phyloP scores from a whole-genome alignment of 2,329 filamentous ascomycete genomes.

The Pyrenophora tritici-repentis region DNA sequence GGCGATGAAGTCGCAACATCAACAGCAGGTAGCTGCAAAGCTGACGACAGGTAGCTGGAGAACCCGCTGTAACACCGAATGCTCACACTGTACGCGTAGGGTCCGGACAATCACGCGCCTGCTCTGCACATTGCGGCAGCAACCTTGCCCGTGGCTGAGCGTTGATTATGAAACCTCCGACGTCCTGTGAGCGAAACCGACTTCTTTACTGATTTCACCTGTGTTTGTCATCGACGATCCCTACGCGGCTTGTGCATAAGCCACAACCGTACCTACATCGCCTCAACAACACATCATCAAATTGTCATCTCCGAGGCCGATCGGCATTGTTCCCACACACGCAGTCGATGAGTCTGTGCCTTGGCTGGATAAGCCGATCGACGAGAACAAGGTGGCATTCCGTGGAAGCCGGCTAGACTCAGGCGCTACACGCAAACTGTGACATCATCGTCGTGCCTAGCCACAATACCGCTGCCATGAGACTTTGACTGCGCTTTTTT shows the following conservation, averaged over 20 bases:
- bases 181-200: no score
- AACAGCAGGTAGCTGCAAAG: no score
- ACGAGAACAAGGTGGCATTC: constrained; percentile 12
- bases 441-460: constrained; percentile 19
- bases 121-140: neutral
- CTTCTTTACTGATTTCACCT: no score
- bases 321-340: neutral
- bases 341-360: constrained; percentile 3
- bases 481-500: constrained; percentile 8
- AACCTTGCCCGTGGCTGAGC: neutral
- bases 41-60: no score
- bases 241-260: constrained; percentile 1
- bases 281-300: constrained; percentile 4
- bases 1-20: no score
- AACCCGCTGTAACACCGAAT: neutral
- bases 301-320: neutral
- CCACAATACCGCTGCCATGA: constrained; percentile 12
- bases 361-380: constrained; percentile 8
- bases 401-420: constrained; percentile 10
- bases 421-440: constrained; percentile 6
- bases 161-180: neutral
- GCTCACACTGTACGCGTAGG: neutral
- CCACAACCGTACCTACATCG: constrained; percentile 4
- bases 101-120: constrained; percentile 3
- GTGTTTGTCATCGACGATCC: neutral